Evolutionary conservation across 768 basidiomycete genomes (phyloP), one percentile per base, ranked within the genome.

Genomic region (Pleurotus djamor): DNA sequence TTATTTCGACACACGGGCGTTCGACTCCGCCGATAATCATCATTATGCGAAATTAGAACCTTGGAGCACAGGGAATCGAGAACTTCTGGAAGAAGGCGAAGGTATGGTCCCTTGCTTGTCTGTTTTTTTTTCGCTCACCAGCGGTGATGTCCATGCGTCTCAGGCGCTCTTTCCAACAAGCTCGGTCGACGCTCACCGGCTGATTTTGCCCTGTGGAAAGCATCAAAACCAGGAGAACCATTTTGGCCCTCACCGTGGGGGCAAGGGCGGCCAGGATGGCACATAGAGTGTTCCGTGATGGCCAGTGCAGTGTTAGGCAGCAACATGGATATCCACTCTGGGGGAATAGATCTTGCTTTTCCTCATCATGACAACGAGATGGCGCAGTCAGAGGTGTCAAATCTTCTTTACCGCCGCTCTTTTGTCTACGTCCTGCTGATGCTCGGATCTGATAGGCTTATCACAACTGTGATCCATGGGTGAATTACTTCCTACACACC

Each of bases 301-400:
- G 96, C 96, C 14, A 91, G 86, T 63, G 94, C 89, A 35, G 79
- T 98, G 50, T 78, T 98, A 48, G 96, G 96, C 2, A 83, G 88
- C 59, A 89, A 87, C 59, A 92, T 99, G 87, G 97, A 98, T 72
- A 95, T 99, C 61, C 97, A 99, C 71, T 97, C 95, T 6, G 97
- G 97, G 52, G 97, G 97, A 4, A 88, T 93, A 43, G 97, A 99
- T 75, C 79, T 99, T 51, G 91, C 94, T n/a, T 99, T 99, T 76
- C 97, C 97, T 4, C 97, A 99, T 75, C 97, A 99, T 69, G 96
- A 98, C 71, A 99, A 99, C 70, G 97, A 99, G 76, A 83, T 99
- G 67, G 97, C 97, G 0, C 97, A 99, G 73, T 88, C 93, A 52
- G 97, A 98, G 87, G 96, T 88, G 64, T 28, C 21, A 28, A 28